These are phyloP conservation scores for Didymosphaeria variabile DNA, from an alignment of 2,329 filamentous ascomycete species.

Conservation along the genomic window DNA sequence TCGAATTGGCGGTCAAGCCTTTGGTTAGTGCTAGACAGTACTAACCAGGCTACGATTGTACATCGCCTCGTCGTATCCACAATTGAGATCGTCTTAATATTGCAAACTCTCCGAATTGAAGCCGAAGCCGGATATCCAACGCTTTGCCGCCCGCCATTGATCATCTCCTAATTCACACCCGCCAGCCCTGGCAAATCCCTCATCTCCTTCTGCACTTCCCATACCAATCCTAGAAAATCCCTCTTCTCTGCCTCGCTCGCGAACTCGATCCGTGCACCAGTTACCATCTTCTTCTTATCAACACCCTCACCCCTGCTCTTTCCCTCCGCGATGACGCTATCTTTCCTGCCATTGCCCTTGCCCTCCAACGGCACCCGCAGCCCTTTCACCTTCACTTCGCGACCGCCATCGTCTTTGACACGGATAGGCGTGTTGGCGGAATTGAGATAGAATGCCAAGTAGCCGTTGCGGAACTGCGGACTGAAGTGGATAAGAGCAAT, in stretches of 20 bases:
- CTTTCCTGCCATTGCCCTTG: constrained; percentile 30
- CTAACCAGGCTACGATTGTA: not conserved
- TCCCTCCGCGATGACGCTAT: constrained; percentile 25
- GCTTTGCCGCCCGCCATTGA: too few species aligned
- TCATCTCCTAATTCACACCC: constrained; percentile 35
- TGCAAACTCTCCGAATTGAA: not conserved
- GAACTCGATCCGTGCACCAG: constrained; percentile 56
- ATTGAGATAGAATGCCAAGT: constrained; percentile 58
- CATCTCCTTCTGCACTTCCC: constrained; percentile 49
- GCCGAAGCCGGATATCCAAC: not conserved
- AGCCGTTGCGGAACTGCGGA: constrained; percentile 54
- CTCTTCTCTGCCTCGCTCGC: constrained; percentile 53
- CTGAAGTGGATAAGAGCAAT: constrained; percentile 56
- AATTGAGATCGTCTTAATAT: not conserved
- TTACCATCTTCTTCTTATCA: constrained; percentile 52
- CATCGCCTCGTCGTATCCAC: not conserved
- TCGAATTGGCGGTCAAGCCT: too few species aligned
- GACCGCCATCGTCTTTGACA: constrained; percentile 52
- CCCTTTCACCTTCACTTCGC: constrained; percentile 54
- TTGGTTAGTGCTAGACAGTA: too few species aligned
- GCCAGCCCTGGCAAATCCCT: constrained; percentile 51
- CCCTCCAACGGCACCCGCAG: constrained; percentile 47
- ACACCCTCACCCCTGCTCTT: constrained; percentile 17
- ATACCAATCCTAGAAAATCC: constrained; percentile 50
- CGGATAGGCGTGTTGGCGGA: constrained; percentile 46